phyloP scores from a whole-genome alignment of 2,329 filamentous ascomycete species.

The Arthrinium puccinioides region DNA sequence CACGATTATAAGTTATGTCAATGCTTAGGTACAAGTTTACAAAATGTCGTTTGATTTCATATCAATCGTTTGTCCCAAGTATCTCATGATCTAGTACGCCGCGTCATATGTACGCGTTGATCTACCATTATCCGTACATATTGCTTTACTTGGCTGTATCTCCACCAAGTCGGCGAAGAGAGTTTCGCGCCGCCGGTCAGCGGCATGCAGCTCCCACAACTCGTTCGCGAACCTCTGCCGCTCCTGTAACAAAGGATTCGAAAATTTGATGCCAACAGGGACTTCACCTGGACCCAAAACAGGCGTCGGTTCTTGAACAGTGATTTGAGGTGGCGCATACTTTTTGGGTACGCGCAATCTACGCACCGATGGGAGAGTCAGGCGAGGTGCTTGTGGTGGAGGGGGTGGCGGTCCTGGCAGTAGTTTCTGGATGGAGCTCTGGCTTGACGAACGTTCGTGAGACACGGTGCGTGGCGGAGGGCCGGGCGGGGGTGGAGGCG shows the following conservation, averaged over 20 bases:
- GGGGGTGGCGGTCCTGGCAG: conserved; percentile 15
- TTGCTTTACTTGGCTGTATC: not conserved
- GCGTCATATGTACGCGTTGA: too few species aligned
- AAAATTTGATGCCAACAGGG: conserved; percentile 9
- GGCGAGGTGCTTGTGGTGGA: conserved; percentile 22
- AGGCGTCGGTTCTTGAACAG: conserved; percentile 20
- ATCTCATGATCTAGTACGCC: too few species aligned
- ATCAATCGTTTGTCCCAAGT: too few species aligned
- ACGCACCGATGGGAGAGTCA: conserved; percentile 29
- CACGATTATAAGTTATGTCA: too few species aligned
- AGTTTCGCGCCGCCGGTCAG: not conserved
- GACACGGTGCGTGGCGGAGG: not conserved
- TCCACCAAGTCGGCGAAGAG: not conserved
- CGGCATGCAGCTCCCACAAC: not conserved
- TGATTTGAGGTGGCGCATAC: conserved; percentile 30
- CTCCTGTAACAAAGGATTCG: not conserved
- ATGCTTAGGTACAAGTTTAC: too few species aligned
- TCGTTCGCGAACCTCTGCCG: not conserved
- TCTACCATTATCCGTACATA: not conserved
- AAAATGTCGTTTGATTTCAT: too few species aligned
- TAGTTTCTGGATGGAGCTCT: conserved; percentile 2
- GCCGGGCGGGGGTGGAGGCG: conserved; percentile 19
- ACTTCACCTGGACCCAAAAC: conserved; percentile 13
- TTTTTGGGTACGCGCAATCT: conserved; percentile 33
- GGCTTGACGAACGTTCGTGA: not conserved